These are phyloP conservation scores for Fusarium caatingaense DNA, from an alignment of 2,329 filamentous ascomycete genomes.

Conservation along the genomic window DNA sequence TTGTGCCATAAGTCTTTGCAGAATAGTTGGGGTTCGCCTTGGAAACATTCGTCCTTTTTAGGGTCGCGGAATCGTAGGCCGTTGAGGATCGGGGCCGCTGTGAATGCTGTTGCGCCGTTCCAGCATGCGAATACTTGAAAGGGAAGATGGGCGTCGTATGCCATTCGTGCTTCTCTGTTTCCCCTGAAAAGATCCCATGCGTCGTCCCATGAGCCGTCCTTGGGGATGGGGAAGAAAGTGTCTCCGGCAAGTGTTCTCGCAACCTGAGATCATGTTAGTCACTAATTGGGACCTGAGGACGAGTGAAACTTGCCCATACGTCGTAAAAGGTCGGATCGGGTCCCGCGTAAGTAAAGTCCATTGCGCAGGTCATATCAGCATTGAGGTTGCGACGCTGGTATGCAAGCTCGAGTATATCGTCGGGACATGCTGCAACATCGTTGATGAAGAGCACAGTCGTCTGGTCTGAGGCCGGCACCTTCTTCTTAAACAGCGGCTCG, in stretches of 20 bases:
- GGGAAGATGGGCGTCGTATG: constrained; percentile 55
- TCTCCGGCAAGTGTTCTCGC: constrained; percentile 65
- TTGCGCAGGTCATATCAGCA: constrained; percentile 68
- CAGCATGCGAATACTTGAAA: constrained; percentile 72
- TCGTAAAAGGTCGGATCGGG: constrained; percentile 67
- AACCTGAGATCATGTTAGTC: constrained; percentile 48
- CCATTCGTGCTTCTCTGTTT: constrained; percentile 51
- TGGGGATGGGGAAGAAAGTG: constrained; percentile 66
- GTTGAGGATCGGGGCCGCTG: constrained; percentile 60
- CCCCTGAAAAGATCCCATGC: constrained; percentile 66
- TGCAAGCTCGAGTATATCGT: constrained; percentile 68
- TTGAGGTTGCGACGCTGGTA: constrained; percentile 59
- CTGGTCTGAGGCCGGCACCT: constrained; percentile 46
- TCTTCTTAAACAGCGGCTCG: constrained; percentile 55
- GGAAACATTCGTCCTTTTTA: constrained; percentile 58
- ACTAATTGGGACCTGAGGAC: fast-evolving
- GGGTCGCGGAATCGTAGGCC: constrained; percentile 59
- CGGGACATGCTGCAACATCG: constrained; percentile 63
- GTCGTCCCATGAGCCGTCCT: constrained; percentile 61
- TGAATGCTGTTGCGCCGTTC: constrained; percentile 66
- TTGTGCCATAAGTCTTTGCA: constrained; percentile 67
- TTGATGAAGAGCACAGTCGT: constrained; percentile 65
- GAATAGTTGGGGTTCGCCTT: constrained; percentile 66
- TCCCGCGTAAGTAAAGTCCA: constrained; percentile 65
- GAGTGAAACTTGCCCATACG: constrained; percentile 53